Evolutionary conservation across 2,329 filamentous ascomycete genomes (phyloP), one percentile per base, ranked within the genome.

Genomic region (Penicillium digitatum): DNA sequence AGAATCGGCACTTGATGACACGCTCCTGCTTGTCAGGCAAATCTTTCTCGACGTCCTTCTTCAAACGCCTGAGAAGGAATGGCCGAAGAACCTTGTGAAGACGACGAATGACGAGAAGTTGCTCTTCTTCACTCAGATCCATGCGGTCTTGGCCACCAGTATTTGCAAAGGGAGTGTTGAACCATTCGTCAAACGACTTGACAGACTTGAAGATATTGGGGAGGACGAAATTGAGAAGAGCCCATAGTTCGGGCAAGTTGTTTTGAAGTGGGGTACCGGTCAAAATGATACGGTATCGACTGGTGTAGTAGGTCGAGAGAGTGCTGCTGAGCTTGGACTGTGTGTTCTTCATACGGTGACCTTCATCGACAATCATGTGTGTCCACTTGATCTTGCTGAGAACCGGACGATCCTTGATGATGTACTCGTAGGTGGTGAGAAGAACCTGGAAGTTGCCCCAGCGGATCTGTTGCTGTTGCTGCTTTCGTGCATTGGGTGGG

Each of bases 291-390:
- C 94, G 90, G 79, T 94, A 99, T 14, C 93, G 87, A 29, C 93
- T 96, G 67, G 82, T 87, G 78, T 99, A 99, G 79, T 97, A 97
- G 59, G 91, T 86, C 35, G 93, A 92, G 62, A 99, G 90, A 5
- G 94, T 97, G 62, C 87, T 90, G 74, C 90, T 96, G 65, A 99
- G 82, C 78, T 99, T 99, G 10, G 94, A 99, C 65, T 94, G 87
- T 29, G 90, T 83, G 75, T 99, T 99, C 83, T 99, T 99, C 94
- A 99, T 99, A 72, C 94, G 91, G 75, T 99, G 94, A 77, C 94
- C 94, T 80, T 99, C 94, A 68, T 99, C 94, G 63, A 99, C 94
- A 66, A 99, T 97, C 94, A 99, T 97, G 78, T 99, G 94, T 67
- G 96, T 88, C 94, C 94, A 99, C 77, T 97, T 97, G 77, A 99